phyloP scores from a whole-genome alignment of 441 rosid genomes.

The Breynia disticha region DNA sequence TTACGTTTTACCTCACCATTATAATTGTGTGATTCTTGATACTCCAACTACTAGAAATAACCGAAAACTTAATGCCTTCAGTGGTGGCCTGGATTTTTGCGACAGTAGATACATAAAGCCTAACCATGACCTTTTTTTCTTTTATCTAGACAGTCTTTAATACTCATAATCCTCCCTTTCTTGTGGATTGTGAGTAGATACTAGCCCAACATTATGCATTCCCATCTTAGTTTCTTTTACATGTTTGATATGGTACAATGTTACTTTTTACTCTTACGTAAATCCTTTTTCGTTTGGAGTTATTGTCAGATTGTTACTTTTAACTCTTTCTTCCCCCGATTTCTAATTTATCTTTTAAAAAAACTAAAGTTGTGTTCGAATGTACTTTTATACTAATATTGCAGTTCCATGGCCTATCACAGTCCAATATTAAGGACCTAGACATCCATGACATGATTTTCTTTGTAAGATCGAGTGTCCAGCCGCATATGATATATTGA shows the following conservation, averaged over 20 bases:
- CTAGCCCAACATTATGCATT: not conserved
- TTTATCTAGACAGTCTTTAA: constrained; percentile 48
- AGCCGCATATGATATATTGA: constrained; percentile 66
- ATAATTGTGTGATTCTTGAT: constrained; percentile 68
- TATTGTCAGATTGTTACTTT: too few species aligned
- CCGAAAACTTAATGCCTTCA: constrained; percentile 63
- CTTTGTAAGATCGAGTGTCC: constrained; percentile 83
- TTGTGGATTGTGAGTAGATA: constrained; percentile 31
- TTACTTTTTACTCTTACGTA: not conserved
- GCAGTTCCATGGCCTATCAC: constrained; percentile 6
- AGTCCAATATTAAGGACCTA: constrained; percentile 43
- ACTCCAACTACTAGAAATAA: constrained; percentile 48
- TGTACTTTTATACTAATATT: too few species aligned
- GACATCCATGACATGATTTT: constrained; percentile 87
- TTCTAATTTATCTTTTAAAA: too few species aligned
- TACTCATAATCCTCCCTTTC: constrained; percentile 63
- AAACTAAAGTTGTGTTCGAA: too few species aligned
- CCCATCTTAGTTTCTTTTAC: not conserved
- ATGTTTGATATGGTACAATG: not conserved
- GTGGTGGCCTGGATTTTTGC: constrained; percentile 72
- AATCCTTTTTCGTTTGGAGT: too few species aligned
- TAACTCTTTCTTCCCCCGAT: too few species aligned
- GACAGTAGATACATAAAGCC: constrained; percentile 87
- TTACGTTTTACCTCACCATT: constrained; percentile 86
- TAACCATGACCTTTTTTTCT: constrained; percentile 49